phyloP scores from a whole-genome alignment of 495 filamentous ascomycete species.

The Chaetomium tenue region DNA sequence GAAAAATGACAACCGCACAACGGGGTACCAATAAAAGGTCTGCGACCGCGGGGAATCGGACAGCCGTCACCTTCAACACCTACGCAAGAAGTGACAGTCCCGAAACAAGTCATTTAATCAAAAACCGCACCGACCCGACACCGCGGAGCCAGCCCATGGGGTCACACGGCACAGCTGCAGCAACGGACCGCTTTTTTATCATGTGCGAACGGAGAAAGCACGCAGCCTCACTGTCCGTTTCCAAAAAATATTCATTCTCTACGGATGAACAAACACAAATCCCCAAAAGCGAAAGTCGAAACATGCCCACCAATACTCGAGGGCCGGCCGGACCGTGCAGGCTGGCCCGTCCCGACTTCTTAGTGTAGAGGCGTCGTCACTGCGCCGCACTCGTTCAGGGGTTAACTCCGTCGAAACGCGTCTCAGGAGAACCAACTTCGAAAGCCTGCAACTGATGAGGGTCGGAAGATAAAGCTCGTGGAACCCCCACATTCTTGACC shows the following conservation, averaged over 20 bases:
- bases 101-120: not conserved
- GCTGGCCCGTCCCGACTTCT: not conserved
- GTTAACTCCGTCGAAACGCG: not conserved
- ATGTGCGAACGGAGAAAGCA: not conserved
- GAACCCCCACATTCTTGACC: constrained; percentile 12
- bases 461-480: not conserved
- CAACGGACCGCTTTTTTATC: not conserved
- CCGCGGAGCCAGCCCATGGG: constrained; percentile 8
- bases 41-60: not conserved
- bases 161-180: constrained; percentile 10
- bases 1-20: constrained; percentile 14
- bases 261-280: not conserved
- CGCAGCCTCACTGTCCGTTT: not conserved
- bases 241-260: not conserved
- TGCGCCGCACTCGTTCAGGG: constrained; percentile 2
- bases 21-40: not conserved
- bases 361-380: not conserved
- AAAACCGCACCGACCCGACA: constrained; percentile 4
- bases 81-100: not conserved
- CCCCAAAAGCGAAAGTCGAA: not conserved
- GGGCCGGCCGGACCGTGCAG: not conserved
- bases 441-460: not conserved
- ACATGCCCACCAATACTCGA: not conserved
- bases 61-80: not conserved
- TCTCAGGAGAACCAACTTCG: not conserved